Evolutionary conservation across 495 filamentous ascomycete genomes (phyloP), one percentile per base, ranked within the genome.

Genomic region (Talaromyces ruber): DNA sequence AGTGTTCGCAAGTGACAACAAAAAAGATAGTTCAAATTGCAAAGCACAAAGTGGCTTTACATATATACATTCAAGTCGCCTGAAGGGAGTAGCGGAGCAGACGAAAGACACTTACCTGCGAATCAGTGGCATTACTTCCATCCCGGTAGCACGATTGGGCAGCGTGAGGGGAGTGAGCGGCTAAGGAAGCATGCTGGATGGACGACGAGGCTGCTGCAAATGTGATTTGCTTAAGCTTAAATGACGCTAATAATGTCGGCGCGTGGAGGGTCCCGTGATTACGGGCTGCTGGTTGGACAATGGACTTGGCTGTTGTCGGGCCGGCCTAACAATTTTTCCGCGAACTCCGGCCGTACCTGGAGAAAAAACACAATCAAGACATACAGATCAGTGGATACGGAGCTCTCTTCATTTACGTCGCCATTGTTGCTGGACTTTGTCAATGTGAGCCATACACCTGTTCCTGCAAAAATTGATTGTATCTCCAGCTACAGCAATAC

Each of bases 101-200:
- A 22, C 22, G 45, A 57, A 34, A 45, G 21, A 4, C n/a, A 58
- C 63, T 63, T 34, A 58, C 65, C 62, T 62, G 64, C 59, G 64
- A 37, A 30, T 59, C 60, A 66, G 65, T 67, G 68, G 61, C 58
- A 64, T 47, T 47, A n/a, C 43, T 7, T 39, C 64, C 24, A 25
- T 53, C 12, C 11, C n/a, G n/a, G 54, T 34, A 30, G 29, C 24
- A 54, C 54, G 26, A 34, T 57, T 57, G 54, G 54, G 54, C 28
- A 57, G 54, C 24, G 26, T 39, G 34, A 39, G 34, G 34, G 34
- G 34, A 39, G 16, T 62, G 18, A 47, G 60, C 60, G 60, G 50
- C 50, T 62, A 62, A 52, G 30, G 60, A 34, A 37, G 60, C 60
- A 45, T 30, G 25, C 37, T 60, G 59, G 59, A 52, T 60, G 59